Evolutionary conservation across 163 green algal species (phyloP), one percentile per base, ranked within the genome.

Genomic region (Scenedesmus sp.): DNA sequence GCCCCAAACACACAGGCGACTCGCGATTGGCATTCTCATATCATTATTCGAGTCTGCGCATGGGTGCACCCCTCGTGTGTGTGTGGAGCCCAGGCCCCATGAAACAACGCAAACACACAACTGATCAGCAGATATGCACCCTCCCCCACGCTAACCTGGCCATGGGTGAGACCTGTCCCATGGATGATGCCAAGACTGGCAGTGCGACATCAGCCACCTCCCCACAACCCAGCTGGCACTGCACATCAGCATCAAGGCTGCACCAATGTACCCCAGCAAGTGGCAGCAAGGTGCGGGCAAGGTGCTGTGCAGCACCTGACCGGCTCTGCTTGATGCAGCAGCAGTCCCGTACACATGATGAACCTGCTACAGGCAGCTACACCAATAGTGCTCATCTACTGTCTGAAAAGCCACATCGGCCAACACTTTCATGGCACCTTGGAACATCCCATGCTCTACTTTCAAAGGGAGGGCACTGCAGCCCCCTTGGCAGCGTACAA

Each of bases 21-120:
- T 37, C 26, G 65, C 65, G 18, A 7, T 12, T 33, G n/a, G 30
- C 10, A 40, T 10, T 72, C 22, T 9, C 24, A 37, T 76, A 30
- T 7, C 18, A 7, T 76, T 42, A 76, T 76, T 72, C 65, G 30
- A 40, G 65, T 76, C 65, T 76, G 65, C 65, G 65, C 65, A 76
- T 76, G 65, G 65, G 65, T 76, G 65, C 65, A 76, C 30, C 40
- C 65, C 65, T 76, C 65, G 6, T 9, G 65, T 76, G 65, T 76
- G 65, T 76, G 56, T 30, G 65, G 65, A 76, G 65, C 65, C 30
- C 65, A 76, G 65, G 65, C 65, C 65, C 65, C 65, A 72, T 76
- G 26, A 40, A 37, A 22, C 65, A 76, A 40, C 30, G 20, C 65
- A 76, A 76, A 30, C 65, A 76, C 65, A 76, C 65, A 76, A 76